Evolutionary conservation across 768 basidiomycete genomes (phyloP).

Genomic region (Podaxis carcinomalis): DNA sequence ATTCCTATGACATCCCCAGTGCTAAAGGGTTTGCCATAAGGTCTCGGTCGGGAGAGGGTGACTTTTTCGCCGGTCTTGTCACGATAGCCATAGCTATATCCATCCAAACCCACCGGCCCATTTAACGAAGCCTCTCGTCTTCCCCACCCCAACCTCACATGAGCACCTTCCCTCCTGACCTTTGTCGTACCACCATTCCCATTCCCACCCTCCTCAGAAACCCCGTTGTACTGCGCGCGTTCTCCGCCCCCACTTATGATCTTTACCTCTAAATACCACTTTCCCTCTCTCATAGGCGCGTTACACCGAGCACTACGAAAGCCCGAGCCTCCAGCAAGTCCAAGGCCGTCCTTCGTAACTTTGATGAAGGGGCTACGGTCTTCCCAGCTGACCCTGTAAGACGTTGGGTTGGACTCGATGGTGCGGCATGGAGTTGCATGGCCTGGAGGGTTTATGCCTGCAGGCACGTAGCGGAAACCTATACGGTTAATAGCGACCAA

Average conservation of each 20-base stretch:
- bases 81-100: constrained; percentile 87
- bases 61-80: constrained; percentile 94
- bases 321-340: constrained; percentile 78
- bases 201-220: constrained; percentile 1
- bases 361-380: constrained; percentile 81
- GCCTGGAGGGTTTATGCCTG: constrained; percentile 63
- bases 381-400: constrained; percentile 82
- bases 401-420: constrained; percentile 72
- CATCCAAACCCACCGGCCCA: constrained; percentile 89
- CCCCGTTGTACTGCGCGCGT: constrained; percentile 15
- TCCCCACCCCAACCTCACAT: constrained; percentile 90
- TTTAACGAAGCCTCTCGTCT: constrained; percentile 92
- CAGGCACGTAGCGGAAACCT: constrained; percentile 77
- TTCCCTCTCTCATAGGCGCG: constrained; percentile 82
- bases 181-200: constrained; percentile 31
- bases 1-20: constrained; percentile 91
- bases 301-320: constrained; percentile 90
- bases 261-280: constrained; percentile 92
- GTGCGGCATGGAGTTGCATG: constrained; percentile 64
- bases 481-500: constrained; percentile 69
- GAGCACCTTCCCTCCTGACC: constrained; percentile 56
- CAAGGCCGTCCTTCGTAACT: constrained; percentile 74
- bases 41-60: constrained; percentile 72
- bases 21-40: constrained; percentile 70
- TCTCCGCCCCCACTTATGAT: constrained; percentile 74